These are phyloP conservation scores for Kwoniella pini DNA, from an alignment of 768 basidiomycete species.

Conservation along the genomic window DNA sequence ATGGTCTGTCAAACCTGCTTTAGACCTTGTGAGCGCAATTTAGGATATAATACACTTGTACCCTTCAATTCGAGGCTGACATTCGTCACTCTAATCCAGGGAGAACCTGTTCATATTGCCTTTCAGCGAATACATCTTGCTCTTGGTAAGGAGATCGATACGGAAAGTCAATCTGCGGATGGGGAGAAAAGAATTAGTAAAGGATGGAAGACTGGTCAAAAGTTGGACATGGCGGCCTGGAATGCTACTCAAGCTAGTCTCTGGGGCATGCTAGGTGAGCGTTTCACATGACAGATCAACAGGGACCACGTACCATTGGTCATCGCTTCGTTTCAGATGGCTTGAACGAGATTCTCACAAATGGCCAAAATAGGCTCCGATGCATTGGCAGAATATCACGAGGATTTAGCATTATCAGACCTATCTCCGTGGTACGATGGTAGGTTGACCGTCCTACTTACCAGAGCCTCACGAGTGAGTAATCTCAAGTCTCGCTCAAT, in stretches of 20 bases:
- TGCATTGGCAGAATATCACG: constrained; percentile 37
- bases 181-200: constrained; percentile 23
- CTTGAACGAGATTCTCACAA: too few species aligned
- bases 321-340: too few species aligned
- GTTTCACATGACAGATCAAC: neutral
- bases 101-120: constrained; percentile 46
- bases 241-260: constrained; percentile 45
- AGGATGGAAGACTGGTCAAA: constrained; percentile 15
- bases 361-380: constrained; percentile 23
- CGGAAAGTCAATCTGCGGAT: constrained; percentile 1
- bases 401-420: constrained; percentile 36
- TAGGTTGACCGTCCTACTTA: constrained; percentile 33
- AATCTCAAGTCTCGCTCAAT: too few species aligned
- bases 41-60: neutral
- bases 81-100: too few species aligned
- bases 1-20: constrained; percentile 42
- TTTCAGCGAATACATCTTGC: constrained; percentile 40
- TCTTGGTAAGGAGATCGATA: constrained; percentile 9
- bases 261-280: constrained; percentile 47
- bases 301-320: too few species aligned
- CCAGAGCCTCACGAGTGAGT: constrained; percentile 44
- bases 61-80: too few species aligned
- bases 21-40: constrained; percentile 43
- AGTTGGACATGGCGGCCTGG: constrained; percentile 32
- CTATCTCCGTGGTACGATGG: constrained; percentile 18